Percentiles rank a stretch among this genome's conserved stretches.
Evolutionary conservation across 176 grass and related monocot species (phyloP).

Genomic region (Dendrocalamus sinicus): DNA sequence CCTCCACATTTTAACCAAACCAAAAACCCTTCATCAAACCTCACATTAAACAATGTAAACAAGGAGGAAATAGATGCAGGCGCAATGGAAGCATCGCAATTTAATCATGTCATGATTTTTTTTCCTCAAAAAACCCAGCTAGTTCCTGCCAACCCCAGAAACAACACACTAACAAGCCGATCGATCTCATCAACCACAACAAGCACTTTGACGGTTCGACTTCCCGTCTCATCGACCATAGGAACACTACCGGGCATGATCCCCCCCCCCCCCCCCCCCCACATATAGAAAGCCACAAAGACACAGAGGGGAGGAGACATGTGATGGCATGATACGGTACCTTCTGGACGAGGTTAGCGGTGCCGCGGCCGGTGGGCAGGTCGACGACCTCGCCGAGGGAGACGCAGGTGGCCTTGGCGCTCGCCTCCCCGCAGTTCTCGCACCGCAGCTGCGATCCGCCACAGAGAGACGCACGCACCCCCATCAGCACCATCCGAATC

Average conservation of each 20-base stretch:
- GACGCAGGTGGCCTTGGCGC: conserved; percentile 71
- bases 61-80: background rate
- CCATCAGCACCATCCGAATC: conserved; percentile 12
- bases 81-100: background rate
- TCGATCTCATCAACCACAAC: background rate
- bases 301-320: conserved; percentile 6
- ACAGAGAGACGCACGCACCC: background rate
- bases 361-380: conserved; percentile 61
- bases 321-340: conserved; percentile 34
- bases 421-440: conserved; percentile 80
- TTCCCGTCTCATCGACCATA: background rate
- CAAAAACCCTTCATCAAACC: background rate
- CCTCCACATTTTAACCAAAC: background rate
- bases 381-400: conserved; percentile 62
- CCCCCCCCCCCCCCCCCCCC: background rate
- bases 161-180: background rate
- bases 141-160: conserved; percentile 9
- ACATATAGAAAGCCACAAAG: background rate
- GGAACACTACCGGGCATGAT: background rate
- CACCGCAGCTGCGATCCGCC: conserved; percentile 68
- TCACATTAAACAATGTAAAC: background rate
- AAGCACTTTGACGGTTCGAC: background rate
- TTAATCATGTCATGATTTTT: background rate
- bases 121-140: background rate
- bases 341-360: conserved; percentile 86